Evolutionary conservation across 805 yeast species (phyloP).

Genomic region (Hanseniaspora taiwanica): DNA sequence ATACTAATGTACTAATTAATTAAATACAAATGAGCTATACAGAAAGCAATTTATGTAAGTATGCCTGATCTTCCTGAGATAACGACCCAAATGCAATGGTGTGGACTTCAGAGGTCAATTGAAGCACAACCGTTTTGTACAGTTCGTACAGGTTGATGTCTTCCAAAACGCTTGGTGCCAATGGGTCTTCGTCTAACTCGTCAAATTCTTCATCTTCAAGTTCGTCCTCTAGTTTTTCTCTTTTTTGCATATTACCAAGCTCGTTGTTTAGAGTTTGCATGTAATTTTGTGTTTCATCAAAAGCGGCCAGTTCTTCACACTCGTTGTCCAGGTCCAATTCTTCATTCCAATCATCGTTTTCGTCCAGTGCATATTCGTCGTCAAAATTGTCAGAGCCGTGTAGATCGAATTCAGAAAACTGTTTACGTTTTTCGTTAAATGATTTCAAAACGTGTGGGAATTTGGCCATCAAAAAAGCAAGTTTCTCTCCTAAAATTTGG

Average conservation of each 20-base stretch:
- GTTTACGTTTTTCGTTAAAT: conserved; percentile 49
- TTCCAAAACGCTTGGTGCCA: conserved; percentile 70
- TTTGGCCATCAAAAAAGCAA: conserved; percentile 40
- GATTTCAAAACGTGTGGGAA: conserved; percentile 62
- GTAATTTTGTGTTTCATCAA: conserved; percentile 7
- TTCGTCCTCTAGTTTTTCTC: no score
- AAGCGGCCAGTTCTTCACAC: conserved; percentile 27
- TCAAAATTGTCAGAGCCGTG: conserved; percentile 5
- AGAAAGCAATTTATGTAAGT: not conserved
- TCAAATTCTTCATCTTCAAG: conserved; percentile 22
- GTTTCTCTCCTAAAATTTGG: conserved; percentile 37
- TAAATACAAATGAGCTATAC: no score
- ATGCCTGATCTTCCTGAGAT: not conserved
- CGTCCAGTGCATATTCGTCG: conserved; percentile 22
- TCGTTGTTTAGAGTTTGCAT: not conserved
- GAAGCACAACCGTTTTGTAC: conserved; percentile 38
- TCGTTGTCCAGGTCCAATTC: conserved; percentile 18
- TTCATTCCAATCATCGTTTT: conserved; percentile 18
- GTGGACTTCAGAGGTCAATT: conserved; percentile 21
- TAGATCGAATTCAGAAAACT: conserved; percentile 24
- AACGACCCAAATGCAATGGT: conserved; percentile 20
- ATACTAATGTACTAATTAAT: no score
- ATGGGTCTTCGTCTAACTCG: conserved; percentile 67
- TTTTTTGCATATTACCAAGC: no score
- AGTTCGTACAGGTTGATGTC: conserved; percentile 55